Percentiles rank a stretch among this genome's conserved stretches.
Evolutionary conservation across 495 filamentous ascomycete species (phyloP).

Genomic region (Aspergillus funiculosus): DNA sequence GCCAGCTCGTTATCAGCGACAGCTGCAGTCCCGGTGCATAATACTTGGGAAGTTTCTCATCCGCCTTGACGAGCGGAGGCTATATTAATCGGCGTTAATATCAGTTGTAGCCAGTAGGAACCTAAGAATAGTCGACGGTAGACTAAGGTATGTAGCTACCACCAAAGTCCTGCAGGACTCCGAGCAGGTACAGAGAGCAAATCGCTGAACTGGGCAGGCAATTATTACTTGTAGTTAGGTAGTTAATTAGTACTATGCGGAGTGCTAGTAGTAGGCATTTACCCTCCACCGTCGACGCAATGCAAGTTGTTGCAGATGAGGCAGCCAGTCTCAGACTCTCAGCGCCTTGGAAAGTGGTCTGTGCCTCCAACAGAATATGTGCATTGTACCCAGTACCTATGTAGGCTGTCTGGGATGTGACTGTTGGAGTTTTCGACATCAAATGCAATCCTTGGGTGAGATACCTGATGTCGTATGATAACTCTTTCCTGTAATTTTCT

Average conservation of each 20-base stretch:
- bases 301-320: conserved; percentile 1
- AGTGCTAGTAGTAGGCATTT: background rate
- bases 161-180: background rate
- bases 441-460: too few species aligned
- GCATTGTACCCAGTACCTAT: too few species aligned
- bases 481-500: too few species aligned
- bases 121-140: background rate
- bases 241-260: too few species aligned
- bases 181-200: background rate
- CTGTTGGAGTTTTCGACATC: too few species aligned
- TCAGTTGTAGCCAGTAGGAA: too few species aligned
- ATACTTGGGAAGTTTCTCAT: background rate
- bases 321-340: conserved; percentile 1
- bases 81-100: too few species aligned
- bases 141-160: background rate
- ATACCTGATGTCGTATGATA: too few species aligned
- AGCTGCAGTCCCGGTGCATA: background rate
- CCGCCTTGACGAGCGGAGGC: background rate
- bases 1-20: background rate
- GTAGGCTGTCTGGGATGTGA: too few species aligned
- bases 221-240: too few species aligned
- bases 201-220: too few species aligned
- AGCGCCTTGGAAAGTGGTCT: conserved; percentile 1
- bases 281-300: background rate
- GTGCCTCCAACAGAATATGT: background rate